Percentiles rank a stretch among this genome's conserved stretches.
Evolutionary conservation across 2,329 filamentous ascomycete genomes (phyloP).

Genomic region (Clonostachys sp.): DNA sequence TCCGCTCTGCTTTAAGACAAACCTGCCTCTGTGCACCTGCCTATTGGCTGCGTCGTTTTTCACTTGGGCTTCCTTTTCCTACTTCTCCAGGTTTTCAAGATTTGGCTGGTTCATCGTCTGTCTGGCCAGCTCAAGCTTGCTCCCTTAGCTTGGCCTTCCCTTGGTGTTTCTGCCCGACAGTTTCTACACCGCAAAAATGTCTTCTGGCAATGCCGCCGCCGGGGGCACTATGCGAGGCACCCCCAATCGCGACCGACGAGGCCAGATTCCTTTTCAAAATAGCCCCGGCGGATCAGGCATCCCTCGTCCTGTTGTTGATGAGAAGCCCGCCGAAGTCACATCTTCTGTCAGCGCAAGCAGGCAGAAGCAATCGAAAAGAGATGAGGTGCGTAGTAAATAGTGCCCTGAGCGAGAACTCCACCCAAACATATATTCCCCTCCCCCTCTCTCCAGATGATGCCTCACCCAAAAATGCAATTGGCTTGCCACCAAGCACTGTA

Average conservation of each 20-base stretch:
- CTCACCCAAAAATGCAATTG: background rate
- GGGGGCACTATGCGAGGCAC: constrained; percentile 4
- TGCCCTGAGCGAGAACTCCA: background rate
- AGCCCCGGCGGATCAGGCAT: constrained; percentile 62
- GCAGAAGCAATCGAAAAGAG: constrained; percentile 93
- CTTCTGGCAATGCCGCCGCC: constrained; percentile 3
- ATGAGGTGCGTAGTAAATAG: constrained; percentile 68
- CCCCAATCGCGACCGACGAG: constrained; percentile 3
- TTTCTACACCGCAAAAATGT: background rate
- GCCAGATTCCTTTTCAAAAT: constrained; percentile 21
- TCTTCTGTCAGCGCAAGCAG: constrained; percentile 87
- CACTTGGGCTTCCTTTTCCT: no score
- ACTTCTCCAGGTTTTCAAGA: no score
- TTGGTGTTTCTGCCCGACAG: no score
- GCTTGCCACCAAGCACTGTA: background rate
- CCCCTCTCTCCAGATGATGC: background rate
- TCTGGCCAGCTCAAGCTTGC: no score
- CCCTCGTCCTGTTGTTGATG: constrained; percentile 63
- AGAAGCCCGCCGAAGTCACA: constrained; percentile 54
- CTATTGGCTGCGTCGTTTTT: no score
- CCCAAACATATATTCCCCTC: background rate
- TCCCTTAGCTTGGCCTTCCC: no score
- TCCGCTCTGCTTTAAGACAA: no score
- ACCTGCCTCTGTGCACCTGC: no score
- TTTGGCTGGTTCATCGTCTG: no score